phyloP scores from a whole-genome alignment of 805 yeast genomes.

The Candida caryicola region DNA sequence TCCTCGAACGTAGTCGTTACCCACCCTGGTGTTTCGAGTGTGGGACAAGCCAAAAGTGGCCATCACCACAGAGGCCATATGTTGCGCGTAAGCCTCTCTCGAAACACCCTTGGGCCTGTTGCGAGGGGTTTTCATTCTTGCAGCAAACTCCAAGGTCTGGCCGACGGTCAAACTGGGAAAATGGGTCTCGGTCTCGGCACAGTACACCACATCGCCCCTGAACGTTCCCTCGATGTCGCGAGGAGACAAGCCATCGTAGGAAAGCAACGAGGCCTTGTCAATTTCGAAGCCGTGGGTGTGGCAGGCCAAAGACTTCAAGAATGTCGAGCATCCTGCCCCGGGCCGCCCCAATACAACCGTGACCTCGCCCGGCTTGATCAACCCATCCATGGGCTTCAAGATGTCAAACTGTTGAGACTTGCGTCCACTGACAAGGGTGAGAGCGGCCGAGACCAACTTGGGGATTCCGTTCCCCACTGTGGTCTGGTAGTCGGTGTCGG shows the following conservation, averaged over 20 bases:
- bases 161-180: constrained; percentile 68
- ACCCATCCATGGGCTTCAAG: constrained; percentile 64
- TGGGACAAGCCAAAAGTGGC: constrained; percentile 50
- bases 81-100: constrained; percentile 36
- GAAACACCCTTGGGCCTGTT: constrained; percentile 58
- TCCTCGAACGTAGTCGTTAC: constrained; percentile 50
- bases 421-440: neutral
- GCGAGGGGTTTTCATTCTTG: constrained; percentile 58
- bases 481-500: constrained; percentile 15
- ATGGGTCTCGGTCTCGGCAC: constrained; percentile 67
- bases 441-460: constrained; percentile 1
- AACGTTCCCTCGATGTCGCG: constrained; percentile 49
- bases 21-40: constrained; percentile 57
- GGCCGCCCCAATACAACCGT: constrained; percentile 77
- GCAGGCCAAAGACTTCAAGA: constrained; percentile 62
- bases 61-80: constrained; percentile 42
- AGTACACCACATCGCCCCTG: constrained; percentile 68
- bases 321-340: constrained; percentile 76
- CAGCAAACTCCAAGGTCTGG: constrained; percentile 62
- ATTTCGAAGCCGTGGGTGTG: constrained; percentile 60
- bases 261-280: constrained; percentile 43
- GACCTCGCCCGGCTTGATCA: constrained; percentile 59
- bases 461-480: constrained; percentile 10
- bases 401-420: constrained; percentile 40
- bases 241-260: constrained; percentile 56